Evolutionary conservation across 306 rosid genomes (phyloP), one percentile per base, ranked within the genome.

Genomic region (Malus sieversii): DNA sequence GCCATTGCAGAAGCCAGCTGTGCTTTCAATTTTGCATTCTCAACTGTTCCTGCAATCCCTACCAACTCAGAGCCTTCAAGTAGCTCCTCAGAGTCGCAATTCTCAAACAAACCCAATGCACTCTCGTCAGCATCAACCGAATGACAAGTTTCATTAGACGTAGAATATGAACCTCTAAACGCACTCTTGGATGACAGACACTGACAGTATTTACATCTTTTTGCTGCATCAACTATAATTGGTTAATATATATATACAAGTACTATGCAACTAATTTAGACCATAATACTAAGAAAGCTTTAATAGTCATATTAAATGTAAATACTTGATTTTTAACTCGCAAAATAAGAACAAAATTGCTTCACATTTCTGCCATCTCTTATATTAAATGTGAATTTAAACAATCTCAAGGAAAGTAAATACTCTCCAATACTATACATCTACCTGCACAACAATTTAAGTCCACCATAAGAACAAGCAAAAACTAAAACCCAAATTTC

Each of bases 11-110:
- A 68, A 86, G 99, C 99, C 80, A 96, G 98, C 13, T 96, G 96
- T 71, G 99, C 99, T 87, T 92, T 96, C 85, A 96, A 85, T 85
- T 92, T 92, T 72, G 99, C 99, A 85, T 96, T 96, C 80, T 92
- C 98, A 84, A 96, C 99, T 73, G 99, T 96, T 74, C 99, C 99
- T 73, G 96, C 92, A 78, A 96, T 89, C 87, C 92, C 99, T 52
- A 90, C 81, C 86, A 96, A 81, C 77, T 86, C 99, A 79, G 86
- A 85, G 69, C 83, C 88, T 80, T 92, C 96, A 70, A 82, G 87
- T 67, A 90, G 81, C 74, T 87, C 93, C 80, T 86, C 93, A 67
- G 84, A 80, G 75, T 85, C 92, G 46, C 72, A 79, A 74, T 85
- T 87, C 81, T 85, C 93, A 77, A 79, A 66, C 61, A 79, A 74